Evolutionary conservation across 139 green algal genomes (phyloP).

Genomic region (Trebouxia sp.): DNA sequence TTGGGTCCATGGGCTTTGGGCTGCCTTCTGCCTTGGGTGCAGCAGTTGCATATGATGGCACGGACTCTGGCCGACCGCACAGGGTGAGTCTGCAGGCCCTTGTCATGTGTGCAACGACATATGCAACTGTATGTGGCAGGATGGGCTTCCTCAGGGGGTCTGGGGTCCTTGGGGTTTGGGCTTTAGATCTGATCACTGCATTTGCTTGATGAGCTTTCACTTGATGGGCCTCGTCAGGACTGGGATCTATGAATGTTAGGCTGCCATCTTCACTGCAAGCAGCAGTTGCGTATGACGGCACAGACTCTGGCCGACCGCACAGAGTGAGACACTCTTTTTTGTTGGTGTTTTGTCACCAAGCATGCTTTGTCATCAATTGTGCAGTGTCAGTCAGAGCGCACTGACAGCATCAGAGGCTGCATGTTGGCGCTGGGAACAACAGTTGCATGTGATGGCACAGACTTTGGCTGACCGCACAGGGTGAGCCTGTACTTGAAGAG

Average conservation of each 20-base stretch:
- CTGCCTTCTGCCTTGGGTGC: conserved; percentile 94
- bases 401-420: too few species aligned
- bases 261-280: conserved; percentile 93
- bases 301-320: conserved; percentile 54
- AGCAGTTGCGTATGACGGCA: conserved; percentile 84
- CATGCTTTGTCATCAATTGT: too few species aligned
- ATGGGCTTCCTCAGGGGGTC: conserved; percentile 88
- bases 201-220: too few species aligned
- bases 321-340: too few species aligned
- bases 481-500: conserved; percentile 32
- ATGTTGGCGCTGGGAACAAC: conserved; percentile 92
- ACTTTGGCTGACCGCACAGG: conserved; percentile 53
- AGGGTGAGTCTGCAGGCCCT: too few species aligned
- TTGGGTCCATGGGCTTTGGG: conserved; percentile 99
- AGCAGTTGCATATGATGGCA: conserved; percentile 84
- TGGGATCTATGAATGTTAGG: too few species aligned
- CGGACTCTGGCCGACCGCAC: conserved; percentile 52
- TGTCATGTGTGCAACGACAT: too few species aligned
- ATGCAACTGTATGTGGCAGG: too few species aligned
- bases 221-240: too few species aligned
- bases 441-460: conserved; percentile 78
- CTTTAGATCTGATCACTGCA: too few species aligned
- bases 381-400: too few species aligned
- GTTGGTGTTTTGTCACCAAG: too few species aligned
- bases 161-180: conserved; percentile 99